Base-by-base conservation (phyloP, 768 basidiomycete species). In the Pulveroboletus ravenelii region DNA sequence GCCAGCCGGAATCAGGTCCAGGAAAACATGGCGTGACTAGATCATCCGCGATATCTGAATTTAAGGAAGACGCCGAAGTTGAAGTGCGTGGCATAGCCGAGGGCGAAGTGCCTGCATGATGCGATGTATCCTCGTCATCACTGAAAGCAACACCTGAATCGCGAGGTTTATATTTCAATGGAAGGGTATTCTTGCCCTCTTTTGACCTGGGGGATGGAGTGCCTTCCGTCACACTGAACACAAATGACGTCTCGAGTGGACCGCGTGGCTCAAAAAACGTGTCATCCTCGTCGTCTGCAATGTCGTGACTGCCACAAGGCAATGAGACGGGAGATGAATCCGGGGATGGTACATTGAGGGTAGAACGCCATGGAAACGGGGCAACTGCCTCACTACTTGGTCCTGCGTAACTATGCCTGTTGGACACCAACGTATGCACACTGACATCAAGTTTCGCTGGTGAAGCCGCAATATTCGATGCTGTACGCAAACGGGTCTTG, bases 1-100 rank as follows among this genome's bases (percentile, higher is more conserved):
- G 87, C 88, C 88, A 90, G 12, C 81, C 81, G 4, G 84, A 84
- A 35, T 61, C 57, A 14, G 64, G 47, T 29, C 76, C 75, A 17
- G 87, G 84, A 6, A 79, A 53, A 12, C 78, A 76, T 2, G 88
- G 89, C 0, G 87, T 90, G 17, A 88, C 74, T n/a, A 90, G 76
- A 30, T 78, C 83, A 40, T 85, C 79, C 34, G 82, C 83, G 3
- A 49, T 30, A 54, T 80, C 80, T 6, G 84, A 82, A 43, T 74
- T 73, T 25, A 81, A 67, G 3, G 84, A 84, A 57, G 78, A 82
- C 20, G 79, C 74, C 41, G 84, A 86, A 6, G 78, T 82, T 0
- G 84, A 88, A 1, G 79, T 74, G 31, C 69, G 74, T 30, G 82
- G 81, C 70, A 84, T 70, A 25, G 72, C 67, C 41, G 68, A 70